Evolutionary conservation across 2,329 filamentous ascomycete genomes (phyloP).

Genomic region (Coccinonectria pachysandricola): DNA sequence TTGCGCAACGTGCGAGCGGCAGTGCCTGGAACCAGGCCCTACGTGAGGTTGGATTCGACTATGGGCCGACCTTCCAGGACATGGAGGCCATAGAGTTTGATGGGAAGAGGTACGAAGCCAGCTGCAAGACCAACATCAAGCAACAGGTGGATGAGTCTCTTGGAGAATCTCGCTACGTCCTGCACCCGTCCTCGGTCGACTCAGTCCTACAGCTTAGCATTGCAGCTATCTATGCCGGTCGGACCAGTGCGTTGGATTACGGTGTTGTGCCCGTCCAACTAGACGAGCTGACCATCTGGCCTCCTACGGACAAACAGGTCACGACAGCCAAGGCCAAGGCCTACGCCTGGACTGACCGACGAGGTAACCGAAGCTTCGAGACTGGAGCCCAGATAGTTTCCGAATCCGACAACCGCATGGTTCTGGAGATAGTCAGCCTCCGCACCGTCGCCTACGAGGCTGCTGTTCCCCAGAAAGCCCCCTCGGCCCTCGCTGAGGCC

Average conservation of each 20-base stretch:
- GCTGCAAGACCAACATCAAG: slow-evolving; percentile 14
- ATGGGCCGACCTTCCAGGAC: slow-evolving; percentile 27
- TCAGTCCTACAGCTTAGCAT: slow-evolving; percentile 24
- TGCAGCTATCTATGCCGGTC: slow-evolving; percentile 20
- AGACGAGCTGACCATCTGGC: slow-evolving; percentile 18
- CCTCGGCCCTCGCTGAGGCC: too few species aligned
- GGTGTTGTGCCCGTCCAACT: slow-evolving; percentile 21
- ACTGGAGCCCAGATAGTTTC: slow-evolving; percentile 17
- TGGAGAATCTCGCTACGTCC: slow-evolving; percentile 27
- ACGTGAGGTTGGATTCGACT: slow-evolving; percentile 26
- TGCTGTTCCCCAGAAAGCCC: too few species aligned
- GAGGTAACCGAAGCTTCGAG: too few species aligned
- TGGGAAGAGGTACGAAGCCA: slow-evolving; percentile 17
- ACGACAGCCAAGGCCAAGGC: slow-evolving; percentile 9
- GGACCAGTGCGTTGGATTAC: slow-evolving; percentile 17
- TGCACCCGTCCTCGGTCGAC: slow-evolving; percentile 32
- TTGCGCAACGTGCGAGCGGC: slow-evolving; percentile 16
- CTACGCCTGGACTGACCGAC: slow-evolving; percentile 10
- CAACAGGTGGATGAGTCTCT: slow-evolving; percentile 6
- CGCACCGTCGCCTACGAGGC: too few species aligned
- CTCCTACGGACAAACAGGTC: slow-evolving; percentile 6
- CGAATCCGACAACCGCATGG: slow-evolving; percentile 12
- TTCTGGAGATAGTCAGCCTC: too few species aligned
- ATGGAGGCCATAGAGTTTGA: slow-evolving; percentile 21
- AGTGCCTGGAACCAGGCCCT: slow-evolving; percentile 21